Evolutionary conservation across 225 moss, liverwort and hornwort genomes (phyloP), one percentile per base, ranked within the genome.

Genomic region (Climacium dendroides): DNA sequence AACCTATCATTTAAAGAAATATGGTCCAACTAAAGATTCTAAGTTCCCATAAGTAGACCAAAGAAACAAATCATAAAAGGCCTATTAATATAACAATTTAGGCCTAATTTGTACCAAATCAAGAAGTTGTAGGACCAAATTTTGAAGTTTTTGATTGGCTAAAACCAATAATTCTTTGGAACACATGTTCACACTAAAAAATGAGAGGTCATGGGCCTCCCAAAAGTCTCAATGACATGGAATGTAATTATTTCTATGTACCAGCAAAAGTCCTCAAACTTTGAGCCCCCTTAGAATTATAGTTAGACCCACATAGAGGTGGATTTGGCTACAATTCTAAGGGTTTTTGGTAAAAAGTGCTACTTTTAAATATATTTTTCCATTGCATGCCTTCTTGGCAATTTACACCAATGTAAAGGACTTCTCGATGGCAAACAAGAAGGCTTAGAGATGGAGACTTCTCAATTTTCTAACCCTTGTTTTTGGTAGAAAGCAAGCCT

Each of bases 261-360:
- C 41, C 0, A 70, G 1, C 1, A 25, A 24, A 24, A 37, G 13
- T 24, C 37, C 2, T 70, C 70, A 70, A 39, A 64, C 9, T 19
- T 64, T 35, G 3, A 19, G 5, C 35, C 18, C 18, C 10, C 32
- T 5, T 6, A 3, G 0, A 24, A 39, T 24, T 39, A 5, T 70
- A 25, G 4, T 24, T 41, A 70, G 14, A 13, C 2, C 41, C 0
- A 39, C 24, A 5, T 35, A 8, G 41, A 41, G 4, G 41, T 41
- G 7, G 3, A 0, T 25, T 8, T 25, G 0, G 24, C 0, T 13
- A 0, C 69, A 41, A 47, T 30, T 47, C 18, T 0, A 10, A 0
- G 4, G 2, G 18, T n/a, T n/a, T n/a, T n/a, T n/a, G n/a, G n/a
- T n/a, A n/a, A n/a, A n/a, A n/a, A n/a, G n/a, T n/a, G n/a, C n/a